phyloP scores from a whole-genome alignment of 2,329 filamentous ascomycete species.

The Fusarium pseudograminearum region DNA sequence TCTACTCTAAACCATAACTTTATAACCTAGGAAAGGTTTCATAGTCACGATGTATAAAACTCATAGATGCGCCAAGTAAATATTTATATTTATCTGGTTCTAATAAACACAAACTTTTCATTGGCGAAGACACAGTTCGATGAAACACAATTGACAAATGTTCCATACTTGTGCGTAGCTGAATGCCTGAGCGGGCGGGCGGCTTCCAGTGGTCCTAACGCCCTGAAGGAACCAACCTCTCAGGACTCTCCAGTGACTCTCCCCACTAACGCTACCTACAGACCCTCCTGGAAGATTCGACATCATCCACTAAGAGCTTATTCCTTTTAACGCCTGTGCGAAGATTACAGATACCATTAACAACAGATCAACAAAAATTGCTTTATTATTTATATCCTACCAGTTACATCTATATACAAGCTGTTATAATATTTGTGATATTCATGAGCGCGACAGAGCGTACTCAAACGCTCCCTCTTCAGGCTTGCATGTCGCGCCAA shows the following conservation, averaged over 20 bases:
- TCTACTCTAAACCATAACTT: not conserved
- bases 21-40: too few relatives aligned
- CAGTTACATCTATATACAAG: accelerated
- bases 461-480: conserved; percentile 29
- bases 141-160: not conserved
- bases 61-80: not conserved
- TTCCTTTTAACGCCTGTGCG: not conserved
- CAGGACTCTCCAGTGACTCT: not conserved
- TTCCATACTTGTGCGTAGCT: not conserved
- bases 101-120: not conserved
- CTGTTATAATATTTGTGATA: not conserved
- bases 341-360: too few relatives aligned
- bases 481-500: conserved; percentile 26
- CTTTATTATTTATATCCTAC: not conserved
- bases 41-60: not conserved
- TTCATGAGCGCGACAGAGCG: not conserved
- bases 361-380: too few relatives aligned
- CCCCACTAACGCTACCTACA: not conserved
- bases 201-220: not conserved
- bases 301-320: not conserved
- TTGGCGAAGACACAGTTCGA: not conserved
- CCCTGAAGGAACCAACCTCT: not conserved
- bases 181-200: too few relatives aligned
- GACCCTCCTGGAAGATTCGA: not conserved
- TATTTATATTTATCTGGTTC: not conserved